These are phyloP conservation scores for Candida jianshihensis DNA, from an alignment of 805 yeast species.

Conservation along the genomic window DNA sequence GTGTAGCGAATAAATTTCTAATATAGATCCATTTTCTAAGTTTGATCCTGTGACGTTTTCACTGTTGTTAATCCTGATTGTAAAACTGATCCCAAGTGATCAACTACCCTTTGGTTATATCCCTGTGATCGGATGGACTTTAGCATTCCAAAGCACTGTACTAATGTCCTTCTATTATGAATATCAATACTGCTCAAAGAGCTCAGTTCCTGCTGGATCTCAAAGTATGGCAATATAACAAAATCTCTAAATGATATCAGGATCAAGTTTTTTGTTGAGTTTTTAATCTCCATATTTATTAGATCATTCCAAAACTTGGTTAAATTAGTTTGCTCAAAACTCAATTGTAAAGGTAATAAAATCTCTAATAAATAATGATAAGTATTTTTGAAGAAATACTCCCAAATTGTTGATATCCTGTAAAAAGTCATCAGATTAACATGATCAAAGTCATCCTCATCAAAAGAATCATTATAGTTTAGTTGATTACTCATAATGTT, in stretches of 20 bases:
- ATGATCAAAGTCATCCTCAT: conserved; percentile 13
- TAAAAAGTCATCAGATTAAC: conserved; percentile 10
- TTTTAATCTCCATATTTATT: conserved; percentile 12
- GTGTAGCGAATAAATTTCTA: too few relatives aligned
- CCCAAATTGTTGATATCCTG: conserved; percentile 45
- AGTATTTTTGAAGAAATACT: conserved; percentile 44
- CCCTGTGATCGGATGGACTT: conserved; percentile 46
- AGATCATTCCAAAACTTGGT: conserved; percentile 23
- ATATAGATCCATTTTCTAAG: conserved; percentile 1
- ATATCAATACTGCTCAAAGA: conserved; percentile 19
- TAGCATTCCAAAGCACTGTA: conserved; percentile 59
- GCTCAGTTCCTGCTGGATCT: conserved; percentile 17
- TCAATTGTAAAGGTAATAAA: conserved; percentile 51
- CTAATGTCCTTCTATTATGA: conserved; percentile 31
- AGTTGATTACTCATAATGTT: conserved; percentile 31
- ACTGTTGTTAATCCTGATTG: conserved; percentile 8
- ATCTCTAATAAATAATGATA: conserved; percentile 55
- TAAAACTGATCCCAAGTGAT: conserved; percentile 26
- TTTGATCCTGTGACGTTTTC: background rate
- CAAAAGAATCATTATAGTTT: conserved; percentile 23
- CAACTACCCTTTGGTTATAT: conserved; percentile 52
- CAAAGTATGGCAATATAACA: conserved; percentile 46
- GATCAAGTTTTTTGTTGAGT: conserved; percentile 33
- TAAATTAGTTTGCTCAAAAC: conserved; percentile 23
- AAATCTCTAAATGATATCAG: conserved; percentile 44